Evolutionary conservation across 2,329 filamentous ascomycete species (phyloP), one percentile per base, ranked within the genome.

Genomic region (Conoideocrella luteorostrata): DNA sequence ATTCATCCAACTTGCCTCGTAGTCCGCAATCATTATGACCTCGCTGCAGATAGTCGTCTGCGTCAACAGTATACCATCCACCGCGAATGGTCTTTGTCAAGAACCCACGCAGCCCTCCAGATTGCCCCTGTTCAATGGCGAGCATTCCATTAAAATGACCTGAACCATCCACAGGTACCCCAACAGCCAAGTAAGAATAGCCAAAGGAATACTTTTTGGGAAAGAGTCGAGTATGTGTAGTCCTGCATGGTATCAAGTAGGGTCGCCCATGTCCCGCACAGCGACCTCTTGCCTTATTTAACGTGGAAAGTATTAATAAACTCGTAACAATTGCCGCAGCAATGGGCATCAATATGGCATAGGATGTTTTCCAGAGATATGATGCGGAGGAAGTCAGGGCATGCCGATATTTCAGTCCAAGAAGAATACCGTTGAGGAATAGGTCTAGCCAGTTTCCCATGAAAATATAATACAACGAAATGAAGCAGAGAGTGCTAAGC

Each of bases 101-200:
- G 21, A 47, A 23, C 15, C 18, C 13, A 26, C 21, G 24, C 13
- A 39, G 12, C 4, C 39, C 22, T 12, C 9, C n/a, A 9, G 13
- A 34, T n/a, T 22, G 39, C 20, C 34, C 28, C 20, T 54, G 43
- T 22, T 67, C 66, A 6, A 63, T 62, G 2, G 81, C 82, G 26
- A 86, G 56, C 49, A 84, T 66, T 9, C 72, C 72, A 36, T 72
- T 74, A n/a, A 68, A 63, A 33, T 64, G 65, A 5, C 80, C 82
- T 40, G 66, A 65, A 60, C 76, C 80, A n/a, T 74, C 74, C 20
- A 88, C 71, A 0, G 84, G 84, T 32, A 86, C 69, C 1, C 84
- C 84, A 21, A 81, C 78, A 36, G 82, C 69, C 2, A 89, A 72
- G 58, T 88, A 88, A 0, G 82, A 80, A 56, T 88, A 87, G 1